Base-by-base conservation (phyloP, 352 stramenopile species). In the Globisporangium apiculatum region DNA sequence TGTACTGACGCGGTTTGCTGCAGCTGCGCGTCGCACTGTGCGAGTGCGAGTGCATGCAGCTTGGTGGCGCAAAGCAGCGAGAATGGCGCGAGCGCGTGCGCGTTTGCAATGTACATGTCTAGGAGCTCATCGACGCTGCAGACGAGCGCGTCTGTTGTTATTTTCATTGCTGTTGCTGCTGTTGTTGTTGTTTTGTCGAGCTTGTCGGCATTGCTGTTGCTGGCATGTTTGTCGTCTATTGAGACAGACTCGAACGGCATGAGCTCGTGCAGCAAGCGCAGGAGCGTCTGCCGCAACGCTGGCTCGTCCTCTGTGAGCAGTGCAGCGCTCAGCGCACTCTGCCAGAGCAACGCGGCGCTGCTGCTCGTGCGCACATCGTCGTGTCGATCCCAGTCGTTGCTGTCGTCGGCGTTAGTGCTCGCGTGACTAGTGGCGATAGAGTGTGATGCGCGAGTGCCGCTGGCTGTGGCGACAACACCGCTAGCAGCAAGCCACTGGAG, bases 51-150 rank as follows among this genome's bases (percentile, higher is more conserved):
- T 4, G 62, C 62, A 5, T 71, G 61, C 18, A 83, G 46, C 38
- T 83, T 86, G 14, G 66, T 63, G 38, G 74, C 74, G 49, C 76
- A 83, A 7, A 87, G 57, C 9, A 73, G 18, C 36, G 64, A 64
- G 35, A 61, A 75, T 48, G 49, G 65, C 17, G 64, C 59, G 41
- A 86, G 62, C 14, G 69, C 58, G 10, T 70, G 46, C 0, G 64
- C 62, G 48, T 81, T 52, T 1, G 66, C 31, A 60, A 72, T 84
- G 41, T 54, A 83, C 43, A 84, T 79, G 31, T 73, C 65, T 52
- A 79, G 50, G 31, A 87, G 51, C n/a, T 59, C 63, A 43, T 75
- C 56, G 0, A 72, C 50, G 5, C 52, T 74, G 7, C 56, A 51
- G 17, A 48, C 51, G 14, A 43, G 55, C 15, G 51, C 12, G 38